Conservation (phyloP, 2,329 filamentous ascomycete species). For the Cordyceps militaris region DNA sequence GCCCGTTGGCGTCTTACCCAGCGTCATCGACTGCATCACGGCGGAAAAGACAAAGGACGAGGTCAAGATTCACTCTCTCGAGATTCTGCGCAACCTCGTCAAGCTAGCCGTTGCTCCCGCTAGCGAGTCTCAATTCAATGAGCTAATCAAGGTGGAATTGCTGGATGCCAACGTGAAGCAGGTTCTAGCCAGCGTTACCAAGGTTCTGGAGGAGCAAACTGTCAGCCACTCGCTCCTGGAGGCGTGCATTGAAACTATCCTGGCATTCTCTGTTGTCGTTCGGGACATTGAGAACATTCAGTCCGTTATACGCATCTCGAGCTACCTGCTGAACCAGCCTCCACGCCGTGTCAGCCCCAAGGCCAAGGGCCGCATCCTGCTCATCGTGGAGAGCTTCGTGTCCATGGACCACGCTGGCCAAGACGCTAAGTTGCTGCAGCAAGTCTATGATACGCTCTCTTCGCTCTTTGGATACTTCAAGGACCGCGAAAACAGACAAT, state of each 20-base stretch:
- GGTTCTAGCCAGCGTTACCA: constrained; percentile 60
- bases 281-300: constrained; percentile 61
- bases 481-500: constrained; percentile 67
- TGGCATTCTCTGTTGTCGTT: constrained; percentile 67
- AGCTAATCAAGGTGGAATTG: constrained; percentile 48
- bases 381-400: constrained; percentile 75
- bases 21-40: constrained; percentile 65
- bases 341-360: constrained; percentile 72
- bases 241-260: constrained; percentile 69
- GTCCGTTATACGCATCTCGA: constrained; percentile 72
- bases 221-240: constrained; percentile 70
- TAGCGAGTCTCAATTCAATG: constrained; percentile 48
- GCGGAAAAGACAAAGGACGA: constrained; percentile 73
- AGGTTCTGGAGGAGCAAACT: constrained; percentile 53
- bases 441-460: constrained; percentile 67
- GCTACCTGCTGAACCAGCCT: constrained; percentile 79
- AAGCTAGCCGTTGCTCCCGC: constrained; percentile 50
- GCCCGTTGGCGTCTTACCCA: constrained; percentile 58
- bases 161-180: constrained; percentile 50
- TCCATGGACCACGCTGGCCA: constrained; percentile 45
- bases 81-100: constrained; percentile 65
- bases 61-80: constrained; percentile 75
- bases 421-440: constrained; percentile 44
- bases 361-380: constrained; percentile 73
- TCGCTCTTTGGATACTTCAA: constrained; percentile 87